Evolutionary conservation across 352 stramenopile species (phyloP), one percentile per base, ranked within the genome.

Genomic region (Pythium grandisporangium): DNA sequence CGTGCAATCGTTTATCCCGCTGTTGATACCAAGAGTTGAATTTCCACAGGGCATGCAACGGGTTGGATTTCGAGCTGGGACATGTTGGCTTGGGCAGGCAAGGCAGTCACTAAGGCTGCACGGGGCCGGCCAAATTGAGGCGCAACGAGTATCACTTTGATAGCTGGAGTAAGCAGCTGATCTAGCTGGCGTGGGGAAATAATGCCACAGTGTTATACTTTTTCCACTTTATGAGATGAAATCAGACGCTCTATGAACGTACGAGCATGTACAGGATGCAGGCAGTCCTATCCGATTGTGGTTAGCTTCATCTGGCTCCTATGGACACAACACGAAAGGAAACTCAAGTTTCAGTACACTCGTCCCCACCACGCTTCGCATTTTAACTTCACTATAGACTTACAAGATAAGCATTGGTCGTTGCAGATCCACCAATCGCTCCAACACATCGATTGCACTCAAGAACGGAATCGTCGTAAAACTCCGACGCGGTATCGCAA

Each of bases 61-160:
- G 6, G 53, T 55, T 2, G 48, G 51, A 29, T 88, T 72, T 11
- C 45, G 48, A 12, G 58, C 73, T 2, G 74, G 58, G 19, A 69
- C 72, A 41, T 67, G 51, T 7, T 55, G 48, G 0, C 27, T 22
- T 11, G 55, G 48, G 47, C 76, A 89, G 5, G 14, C 47, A 6
- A 51, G 48, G 37, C 76, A 89, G 4, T 37, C n/a, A 1, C 72
- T 25, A 12, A 63, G 37, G 36, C 57, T 82, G 44, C 76, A 86
- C 2, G 76, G 70, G 3, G 57, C 67, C 7, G 76, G 76, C 76
- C 76, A 89, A 8, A 62, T 78, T 7, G 72, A 65, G 19, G 65
- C 58, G 25, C 76, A 89, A 1, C 29, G 42, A 6, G 55, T 51
- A 22, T 78, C 57, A 0, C 57, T 46, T 30, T 64, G 48, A 20